A percentile compares a stretch with the other conserved stretches of the same genome.
These are phyloP conservation scores for Tylopilus cervinicoccineus DNA, from an alignment of 768 basidiomycete genomes.

Conservation along the genomic window DNA sequence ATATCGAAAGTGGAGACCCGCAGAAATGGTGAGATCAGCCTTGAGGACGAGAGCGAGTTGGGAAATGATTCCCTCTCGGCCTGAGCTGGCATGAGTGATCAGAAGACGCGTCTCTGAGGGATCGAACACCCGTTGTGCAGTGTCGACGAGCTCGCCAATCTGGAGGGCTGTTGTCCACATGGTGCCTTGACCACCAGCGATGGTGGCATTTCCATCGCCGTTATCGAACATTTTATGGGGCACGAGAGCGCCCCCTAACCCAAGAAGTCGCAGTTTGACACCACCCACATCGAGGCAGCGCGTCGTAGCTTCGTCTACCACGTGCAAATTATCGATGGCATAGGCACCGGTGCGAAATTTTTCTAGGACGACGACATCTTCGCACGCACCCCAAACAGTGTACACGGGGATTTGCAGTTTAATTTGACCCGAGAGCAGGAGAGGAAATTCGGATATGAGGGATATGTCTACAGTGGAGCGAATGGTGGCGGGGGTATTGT, in stretches of 20 bases:
- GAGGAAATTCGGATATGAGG: constrained; percentile 91
- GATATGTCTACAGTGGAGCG: constrained; percentile 71
- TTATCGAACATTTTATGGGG: constrained; percentile 95
- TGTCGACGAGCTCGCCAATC: constrained; percentile 97
- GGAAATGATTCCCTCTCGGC: constrained; percentile 87
- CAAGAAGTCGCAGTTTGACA: constrained; percentile 90
- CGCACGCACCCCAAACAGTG: constrained; percentile 96
- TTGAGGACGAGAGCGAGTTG: constrained; percentile 89
- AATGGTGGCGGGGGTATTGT: constrained; percentile 63
- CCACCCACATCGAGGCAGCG: constrained; percentile 89
- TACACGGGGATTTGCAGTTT: constrained; percentile 91
- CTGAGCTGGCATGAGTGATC: constrained; percentile 88
- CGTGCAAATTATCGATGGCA: constrained; percentile 82
- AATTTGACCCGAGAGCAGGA: constrained; percentile 85
- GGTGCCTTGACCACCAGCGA: constrained; percentile 95
- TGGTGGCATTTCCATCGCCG: constrained; percentile 92
- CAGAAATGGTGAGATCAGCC: constrained; percentile 91
- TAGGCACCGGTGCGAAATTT: constrained; percentile 85
- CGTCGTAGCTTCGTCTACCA: constrained; percentile 95
- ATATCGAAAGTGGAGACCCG: constrained; percentile 97
- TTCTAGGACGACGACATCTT: constrained; percentile 91
- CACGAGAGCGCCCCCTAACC: constrained; percentile 92
- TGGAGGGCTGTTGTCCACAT: constrained; percentile 99
- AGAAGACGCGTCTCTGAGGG: constrained; percentile 90
- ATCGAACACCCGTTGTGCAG: constrained; percentile 91